phyloP scores from a whole-genome alignment of 805 yeast species.

The Starmera pachycereana region DNA sequence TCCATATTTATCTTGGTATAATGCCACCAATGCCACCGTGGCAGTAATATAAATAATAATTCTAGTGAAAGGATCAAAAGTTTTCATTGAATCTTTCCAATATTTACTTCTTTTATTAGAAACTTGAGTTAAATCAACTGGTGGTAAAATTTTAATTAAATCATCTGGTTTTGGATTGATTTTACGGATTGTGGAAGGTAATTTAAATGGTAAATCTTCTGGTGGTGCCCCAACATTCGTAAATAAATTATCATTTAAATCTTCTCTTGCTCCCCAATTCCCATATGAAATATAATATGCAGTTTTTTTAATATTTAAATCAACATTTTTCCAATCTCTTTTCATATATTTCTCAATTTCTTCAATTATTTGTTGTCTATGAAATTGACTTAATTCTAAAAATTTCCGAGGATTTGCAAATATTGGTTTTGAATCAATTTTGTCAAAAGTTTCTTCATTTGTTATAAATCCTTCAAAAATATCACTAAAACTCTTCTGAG shows the following conservation, averaged over 20 bases:
- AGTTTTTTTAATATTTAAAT: slow-evolving; percentile 40
- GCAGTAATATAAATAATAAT: slow-evolving; percentile 38
- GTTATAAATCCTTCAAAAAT: slow-evolving; percentile 22
- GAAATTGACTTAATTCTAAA: slow-evolving; percentile 28
- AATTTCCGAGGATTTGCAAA: slow-evolving; percentile 25
- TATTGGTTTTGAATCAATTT: slow-evolving; percentile 35
- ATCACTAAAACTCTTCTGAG: slow-evolving; percentile 15
- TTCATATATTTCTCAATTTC: slow-evolving; percentile 39
- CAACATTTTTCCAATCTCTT: slow-evolving; percentile 44
- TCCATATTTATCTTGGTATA: slow-evolving; percentile 45
- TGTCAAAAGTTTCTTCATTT: slow-evolving; percentile 32
- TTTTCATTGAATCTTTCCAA: slow-evolving; percentile 35
- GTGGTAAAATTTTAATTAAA: slow-evolving; percentile 22
- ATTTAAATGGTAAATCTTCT: slow-evolving; percentile 47
- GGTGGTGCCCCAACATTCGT: slow-evolving; percentile 33
- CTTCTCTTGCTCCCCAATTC: slow-evolving; percentile 59
- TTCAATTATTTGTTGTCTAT: slow-evolving; percentile 46
- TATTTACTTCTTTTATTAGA: slow-evolving; percentile 33
- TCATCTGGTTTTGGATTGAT: slow-evolving; percentile 8
- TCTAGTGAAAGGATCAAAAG: slow-evolving; percentile 48
- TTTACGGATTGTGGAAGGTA: slow-evolving; percentile 24
- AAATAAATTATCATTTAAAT: slow-evolving; percentile 35
- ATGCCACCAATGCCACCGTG: slow-evolving; percentile 38
- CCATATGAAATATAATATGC: slow-evolving; percentile 60
- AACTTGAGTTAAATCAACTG: slow-evolving; percentile 30